Evolutionary conservation across 306 rosid species (phyloP).

Genomic region (Prunus padus): DNA sequence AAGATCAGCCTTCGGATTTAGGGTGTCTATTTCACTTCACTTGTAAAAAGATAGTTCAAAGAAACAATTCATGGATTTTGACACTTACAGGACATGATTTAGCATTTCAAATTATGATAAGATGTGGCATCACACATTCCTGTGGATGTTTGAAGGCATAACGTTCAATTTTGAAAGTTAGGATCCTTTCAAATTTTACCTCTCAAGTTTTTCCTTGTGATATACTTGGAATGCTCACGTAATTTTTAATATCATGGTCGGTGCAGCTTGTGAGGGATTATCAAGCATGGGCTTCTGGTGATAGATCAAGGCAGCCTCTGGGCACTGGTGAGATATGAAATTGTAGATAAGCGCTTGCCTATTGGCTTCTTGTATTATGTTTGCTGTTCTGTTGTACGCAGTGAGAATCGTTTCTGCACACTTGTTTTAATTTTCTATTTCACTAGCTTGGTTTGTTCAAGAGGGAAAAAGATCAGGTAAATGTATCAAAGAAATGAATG

Average conservation of each 20-base stretch:
- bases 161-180: not conserved
- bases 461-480: not conserved
- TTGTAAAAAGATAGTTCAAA: not conserved
- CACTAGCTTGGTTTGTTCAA: not conserved
- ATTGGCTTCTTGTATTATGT: conserved; percentile 13
- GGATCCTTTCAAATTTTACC: not conserved
- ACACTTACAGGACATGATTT: not conserved
- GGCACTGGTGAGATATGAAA: conserved; percentile 69
- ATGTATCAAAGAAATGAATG: not conserved
- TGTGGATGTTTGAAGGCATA: not conserved
- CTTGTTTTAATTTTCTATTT: not conserved
- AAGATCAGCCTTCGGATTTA: not conserved
- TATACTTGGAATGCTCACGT: not conserved
- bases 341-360: conserved; percentile 12
- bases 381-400: not conserved
- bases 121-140: not conserved
- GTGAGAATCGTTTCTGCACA: not conserved
- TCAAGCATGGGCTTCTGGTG: conserved; percentile 87
- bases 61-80: not conserved
- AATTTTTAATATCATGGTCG: not conserved
- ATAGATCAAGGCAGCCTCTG: conserved; percentile 74
- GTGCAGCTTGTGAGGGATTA: conserved; percentile 93
- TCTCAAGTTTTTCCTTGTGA: not conserved
- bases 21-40: not conserved
- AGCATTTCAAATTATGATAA: not conserved